A percentile compares a stretch with the other conserved stretches of the same genome.
These are phyloP conservation scores for Venturia oleaginea DNA, from an alignment of 2,329 filamentous ascomycete species.

Conservation along the genomic window DNA sequence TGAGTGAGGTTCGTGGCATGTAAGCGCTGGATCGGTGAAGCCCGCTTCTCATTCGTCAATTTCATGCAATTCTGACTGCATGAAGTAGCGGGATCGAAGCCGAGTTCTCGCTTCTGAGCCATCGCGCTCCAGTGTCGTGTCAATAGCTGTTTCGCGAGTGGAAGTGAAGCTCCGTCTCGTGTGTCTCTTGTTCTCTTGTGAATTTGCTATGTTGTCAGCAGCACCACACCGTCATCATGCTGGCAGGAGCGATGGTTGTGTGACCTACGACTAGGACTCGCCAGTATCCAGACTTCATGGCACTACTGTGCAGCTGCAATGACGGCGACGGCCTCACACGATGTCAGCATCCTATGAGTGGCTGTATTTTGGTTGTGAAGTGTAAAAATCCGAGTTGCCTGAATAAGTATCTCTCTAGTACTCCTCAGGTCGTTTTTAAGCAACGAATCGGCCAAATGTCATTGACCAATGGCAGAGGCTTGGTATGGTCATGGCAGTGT, in stretches of 20 bases:
- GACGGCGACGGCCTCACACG: background rate
- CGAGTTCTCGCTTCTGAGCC: background rate
- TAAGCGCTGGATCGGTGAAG: background rate
- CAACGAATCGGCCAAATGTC: constrained; percentile 1
- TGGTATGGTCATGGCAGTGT: background rate
- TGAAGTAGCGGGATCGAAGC: background rate
- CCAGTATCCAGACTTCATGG: background rate
- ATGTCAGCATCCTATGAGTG: background rate
- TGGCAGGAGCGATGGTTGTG: background rate
- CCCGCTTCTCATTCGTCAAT: background rate
- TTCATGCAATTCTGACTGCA: background rate
- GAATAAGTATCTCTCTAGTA: background rate
- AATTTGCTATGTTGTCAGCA: background rate
- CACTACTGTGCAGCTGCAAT: background rate
- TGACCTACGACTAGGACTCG: background rate
- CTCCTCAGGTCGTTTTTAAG: background rate
- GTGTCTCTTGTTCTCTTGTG: background rate
- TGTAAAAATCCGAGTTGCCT: background rate
- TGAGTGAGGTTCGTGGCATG: background rate
- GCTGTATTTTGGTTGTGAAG: background rate
- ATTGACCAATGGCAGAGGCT: background rate
- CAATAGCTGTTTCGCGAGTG: background rate
- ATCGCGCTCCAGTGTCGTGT: background rate
- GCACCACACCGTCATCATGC: background rate
- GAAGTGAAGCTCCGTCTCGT: background rate